Evolutionary conservation across 1,284 basidiomycete genomes (phyloP), one percentile per base, ranked within the genome.

Genomic region (Vanrija sp.): DNA sequence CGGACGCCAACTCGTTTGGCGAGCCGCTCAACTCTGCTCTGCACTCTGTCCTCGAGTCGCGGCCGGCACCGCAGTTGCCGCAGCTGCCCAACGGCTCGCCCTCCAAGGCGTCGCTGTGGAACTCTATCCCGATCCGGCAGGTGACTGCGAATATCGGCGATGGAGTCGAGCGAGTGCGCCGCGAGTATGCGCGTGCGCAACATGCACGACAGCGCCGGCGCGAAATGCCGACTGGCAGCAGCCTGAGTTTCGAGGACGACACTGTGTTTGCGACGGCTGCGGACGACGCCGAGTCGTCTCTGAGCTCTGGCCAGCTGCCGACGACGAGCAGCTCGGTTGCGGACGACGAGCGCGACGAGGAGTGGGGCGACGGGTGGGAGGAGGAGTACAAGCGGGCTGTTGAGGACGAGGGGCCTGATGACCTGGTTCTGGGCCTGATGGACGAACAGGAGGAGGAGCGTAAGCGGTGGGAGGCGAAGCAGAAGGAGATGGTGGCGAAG

Each of bases 1-100:
- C 61, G 2, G 51, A 64, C 8, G 41, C 53, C n/a, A 53, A 54
- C 41, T 85, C 85, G 0, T 88, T 91, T 63, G 87, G 90, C 67
- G 85, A 85, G 60, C 87, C 87, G 0, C 79, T 91, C 37, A 83
- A 84, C 6, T 85, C 81, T 1, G 88, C 89, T 1, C 80, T 92
- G 56, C 78, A 83, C 5, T 83, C 81, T 0, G 82, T 82, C 19
- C 78, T 90, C 41, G 84, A 84, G 31, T 70, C 79, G 3, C 66
- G 73, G 4, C 79, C 79, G 7, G 46, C 77, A 1, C 76, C 74
- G 0, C 80, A 82, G 59, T 77, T 90, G 1, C 89, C 89, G 0
- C 87, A 88, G 81, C 78, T 88, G 39, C 88, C 89, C 0, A 89
- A 91, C 65, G 85, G 86, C 24, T 70, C 78, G 18, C 66, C 71